phyloP scores from a whole-genome alignment of 257 asterid genomes.

The Penstemon newberryi region DNA sequence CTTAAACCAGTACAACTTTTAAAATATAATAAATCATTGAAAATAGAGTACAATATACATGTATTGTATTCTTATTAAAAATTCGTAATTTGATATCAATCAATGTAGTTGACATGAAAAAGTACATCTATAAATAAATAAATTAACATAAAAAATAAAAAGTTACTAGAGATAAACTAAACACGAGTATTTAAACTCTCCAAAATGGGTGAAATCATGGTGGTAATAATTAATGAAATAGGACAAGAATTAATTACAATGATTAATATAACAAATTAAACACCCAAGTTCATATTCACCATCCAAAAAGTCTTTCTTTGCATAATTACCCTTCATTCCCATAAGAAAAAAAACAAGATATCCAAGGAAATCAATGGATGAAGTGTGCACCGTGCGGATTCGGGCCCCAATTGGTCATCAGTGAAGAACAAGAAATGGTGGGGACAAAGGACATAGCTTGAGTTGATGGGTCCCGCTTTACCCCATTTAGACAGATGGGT shows the following conservation, averaged over 20 bases:
- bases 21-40: too few relatives aligned
- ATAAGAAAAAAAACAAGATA: slow-evolving; percentile 4
- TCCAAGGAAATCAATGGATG: slow-evolving; percentile 12
- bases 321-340: slow-evolving; percentile 10
- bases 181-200: slow-evolving; percentile 14
- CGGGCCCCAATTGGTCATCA: slow-evolving; percentile 35
- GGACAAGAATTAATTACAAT: slow-evolving; percentile 38
- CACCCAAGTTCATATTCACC: slow-evolving; percentile 29
- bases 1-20: too few relatives aligned
- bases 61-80: too few relatives aligned
- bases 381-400: slow-evolving; percentile 44
- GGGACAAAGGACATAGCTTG: slow-evolving; percentile 29
- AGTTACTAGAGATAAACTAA: slow-evolving; percentile 8
- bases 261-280: slow-evolving; percentile 31
- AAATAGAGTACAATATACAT: too few relatives aligned
- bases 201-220: slow-evolving; percentile 31
- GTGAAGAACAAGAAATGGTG: slow-evolving; percentile 41
- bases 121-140: background rate
- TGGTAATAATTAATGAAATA: slow-evolving; percentile 36
- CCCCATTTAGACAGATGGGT: slow-evolving; percentile 36
- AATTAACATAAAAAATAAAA: background rate
- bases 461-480: slow-evolving; percentile 22
- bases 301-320: slow-evolving; percentile 27
- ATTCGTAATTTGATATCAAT: too few relatives aligned
- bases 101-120: too few relatives aligned